A percentile compares a stretch with the other conserved stretches of the same genome.
Evolutionary conservation across 2,329 filamentous ascomycete genomes (phyloP).

Genomic region (Coniochaeta hoffmannii): DNA sequence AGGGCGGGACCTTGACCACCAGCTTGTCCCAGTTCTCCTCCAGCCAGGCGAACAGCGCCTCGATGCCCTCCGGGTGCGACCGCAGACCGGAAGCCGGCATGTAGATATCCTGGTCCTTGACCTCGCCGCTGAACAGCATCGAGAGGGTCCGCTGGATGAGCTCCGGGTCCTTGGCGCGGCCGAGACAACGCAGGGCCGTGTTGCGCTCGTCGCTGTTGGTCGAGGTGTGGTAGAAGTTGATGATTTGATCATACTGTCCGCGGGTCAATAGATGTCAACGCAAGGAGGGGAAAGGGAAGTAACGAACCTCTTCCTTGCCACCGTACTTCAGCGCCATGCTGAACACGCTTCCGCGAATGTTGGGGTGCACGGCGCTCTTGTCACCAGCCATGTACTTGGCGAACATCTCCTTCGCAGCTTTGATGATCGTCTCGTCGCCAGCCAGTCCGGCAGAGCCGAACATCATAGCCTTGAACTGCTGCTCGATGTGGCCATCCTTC

Average conservation of each 20-base stretch:
- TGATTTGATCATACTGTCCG: conserved; percentile 62
- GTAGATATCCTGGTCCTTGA: conserved; percentile 94
- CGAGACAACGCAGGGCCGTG: conserved; percentile 76
- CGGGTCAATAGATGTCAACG: conserved; percentile 7
- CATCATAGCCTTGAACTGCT: conserved; percentile 90
- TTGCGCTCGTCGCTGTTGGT: conserved; percentile 84
- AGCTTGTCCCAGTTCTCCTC: conserved; percentile 83
- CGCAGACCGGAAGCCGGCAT: conserved; percentile 76
- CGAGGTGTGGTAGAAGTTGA: conserved; percentile 68
- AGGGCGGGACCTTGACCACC: conserved; percentile 75
- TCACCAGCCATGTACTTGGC: conserved; percentile 75
- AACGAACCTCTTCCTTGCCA: conserved; percentile 66
- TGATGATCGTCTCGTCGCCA: conserved; percentile 71
- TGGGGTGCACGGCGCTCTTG: conserved; percentile 77
- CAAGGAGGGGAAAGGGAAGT: background rate
- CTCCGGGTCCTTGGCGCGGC: conserved; percentile 67
- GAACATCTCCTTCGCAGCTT: conserved; percentile 86
- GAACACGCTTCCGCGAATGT: conserved; percentile 82
- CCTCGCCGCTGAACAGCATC: conserved; percentile 68
- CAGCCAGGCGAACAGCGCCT: conserved; percentile 77
- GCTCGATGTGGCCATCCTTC: conserved; percentile 77
- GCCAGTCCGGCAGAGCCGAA: conserved; percentile 77
- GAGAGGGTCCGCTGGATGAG: conserved; percentile 76
- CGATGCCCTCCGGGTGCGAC: conserved; percentile 67
- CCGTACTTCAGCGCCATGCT: conserved; percentile 77